phyloP scores from a whole-genome alignment of 306 rosid species.

The Dryas drummondii region DNA sequence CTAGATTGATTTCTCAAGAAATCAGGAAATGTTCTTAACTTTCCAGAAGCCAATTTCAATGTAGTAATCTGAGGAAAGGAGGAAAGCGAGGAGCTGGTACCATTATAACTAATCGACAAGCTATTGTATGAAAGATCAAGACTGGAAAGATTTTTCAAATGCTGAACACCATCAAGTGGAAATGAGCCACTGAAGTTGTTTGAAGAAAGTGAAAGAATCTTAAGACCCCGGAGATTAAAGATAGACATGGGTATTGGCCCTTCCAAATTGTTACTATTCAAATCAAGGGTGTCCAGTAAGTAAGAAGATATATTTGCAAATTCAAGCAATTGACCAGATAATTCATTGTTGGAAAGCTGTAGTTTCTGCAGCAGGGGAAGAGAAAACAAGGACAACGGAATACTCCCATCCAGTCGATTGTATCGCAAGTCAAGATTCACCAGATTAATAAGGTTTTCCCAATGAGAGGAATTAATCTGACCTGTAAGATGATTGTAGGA shows the following conservation, averaged over 20 bases:
- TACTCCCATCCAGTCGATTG: slow-evolving; percentile 30
- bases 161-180: background rate
- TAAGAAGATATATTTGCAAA: slow-evolving; percentile 1
- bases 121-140: slow-evolving; percentile 30
- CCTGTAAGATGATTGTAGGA: slow-evolving; percentile 29
- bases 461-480: slow-evolving; percentile 14
- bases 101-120: slow-evolving; percentile 13
- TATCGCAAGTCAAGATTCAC: slow-evolving; percentile 18
- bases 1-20: slow-evolving; percentile 35
- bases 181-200: slow-evolving; percentile 26
- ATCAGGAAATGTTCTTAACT: slow-evolving; percentile 23
- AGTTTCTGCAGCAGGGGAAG: slow-evolving; percentile 18
- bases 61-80: slow-evolving; percentile 9
- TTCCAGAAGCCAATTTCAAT: slow-evolving; percentile 39
- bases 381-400: slow-evolving; percentile 29
- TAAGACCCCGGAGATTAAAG: slow-evolving; percentile 15
- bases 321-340: slow-evolving; percentile 11
- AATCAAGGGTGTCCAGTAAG: slow-evolving; percentile 27
- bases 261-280: slow-evolving; percentile 41
- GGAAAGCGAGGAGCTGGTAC: background rate
- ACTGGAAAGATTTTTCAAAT: background rate
- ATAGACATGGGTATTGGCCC: slow-evolving; percentile 37
- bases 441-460: slow-evolving; percentile 29
- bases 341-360: slow-evolving; percentile 14
- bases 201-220: slow-evolving; percentile 18